Conservation (phyloP, 495 filamentous ascomycete genomes). For the Astrothelium subdiscretum region DNA sequence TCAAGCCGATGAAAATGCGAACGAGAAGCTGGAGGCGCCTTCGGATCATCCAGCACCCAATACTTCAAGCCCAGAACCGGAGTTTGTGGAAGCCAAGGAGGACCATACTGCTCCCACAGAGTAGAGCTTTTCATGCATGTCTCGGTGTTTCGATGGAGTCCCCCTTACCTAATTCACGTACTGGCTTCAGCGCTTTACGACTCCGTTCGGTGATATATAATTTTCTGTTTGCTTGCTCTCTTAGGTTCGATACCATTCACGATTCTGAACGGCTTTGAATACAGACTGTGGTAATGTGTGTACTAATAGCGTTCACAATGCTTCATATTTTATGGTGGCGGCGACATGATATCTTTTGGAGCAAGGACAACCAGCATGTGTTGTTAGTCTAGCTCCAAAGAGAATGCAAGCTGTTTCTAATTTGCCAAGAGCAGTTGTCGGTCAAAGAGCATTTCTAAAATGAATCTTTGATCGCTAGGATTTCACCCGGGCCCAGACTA, state of each 20-base stretch:
- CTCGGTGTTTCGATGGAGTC: background rate
- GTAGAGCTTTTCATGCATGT: background rate
- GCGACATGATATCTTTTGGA: no score
- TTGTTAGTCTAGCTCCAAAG: no score
- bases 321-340: background rate
- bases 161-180: background rate
- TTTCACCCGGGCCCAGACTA: no score
- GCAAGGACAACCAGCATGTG: no score
- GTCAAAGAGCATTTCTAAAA: no score
- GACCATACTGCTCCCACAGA: conserved; percentile 3
- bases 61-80: conserved; percentile 11
- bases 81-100: conserved; percentile 20
- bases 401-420: no score
- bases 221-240: background rate
- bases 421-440: no score
- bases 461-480: no score
- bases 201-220: background rate
- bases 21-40: conserved; percentile 3
- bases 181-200: background rate
- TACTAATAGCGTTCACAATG: background rate
- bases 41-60: background rate
- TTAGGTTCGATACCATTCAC: background rate
- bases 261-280: background rate
- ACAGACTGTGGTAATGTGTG: background rate
- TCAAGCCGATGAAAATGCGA: conserved; percentile 41